Percentiles rank a stretch among this genome's conserved stretches.
These are phyloP conservation scores for Ascochyta fabae DNA, from an alignment of 2,329 filamentous ascomycete species.

Conservation along the genomic window DNA sequence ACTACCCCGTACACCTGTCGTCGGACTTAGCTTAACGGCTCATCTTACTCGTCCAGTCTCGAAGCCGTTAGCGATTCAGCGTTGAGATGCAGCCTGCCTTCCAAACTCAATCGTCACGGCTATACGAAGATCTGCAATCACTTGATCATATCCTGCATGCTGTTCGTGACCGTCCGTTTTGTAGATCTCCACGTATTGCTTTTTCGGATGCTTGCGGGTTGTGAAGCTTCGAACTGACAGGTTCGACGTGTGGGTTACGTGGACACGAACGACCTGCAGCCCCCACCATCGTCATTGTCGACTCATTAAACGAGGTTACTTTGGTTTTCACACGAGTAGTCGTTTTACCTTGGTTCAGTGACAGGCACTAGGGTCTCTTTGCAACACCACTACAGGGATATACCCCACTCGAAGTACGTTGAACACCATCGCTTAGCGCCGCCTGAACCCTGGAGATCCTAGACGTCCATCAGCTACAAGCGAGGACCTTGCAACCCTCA, in stretches of 20 bases:
- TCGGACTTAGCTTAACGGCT: neutral
- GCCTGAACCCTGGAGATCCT: conserved; percentile 26
- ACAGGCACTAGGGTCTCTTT: conserved; percentile 25
- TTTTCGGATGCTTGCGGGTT: conserved; percentile 1
- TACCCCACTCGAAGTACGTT: conserved; percentile 25
- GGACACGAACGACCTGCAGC: conserved; percentile 2
- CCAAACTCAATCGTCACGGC: neutral
- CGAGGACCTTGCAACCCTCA: conserved; percentile 21
- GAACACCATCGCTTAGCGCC: conserved; percentile 30
- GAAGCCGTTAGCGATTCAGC: neutral
- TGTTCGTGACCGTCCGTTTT: neutral
- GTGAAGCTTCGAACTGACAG: neutral
- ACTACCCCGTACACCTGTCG: neutral
- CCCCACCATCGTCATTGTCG: conserved; percentile 21
- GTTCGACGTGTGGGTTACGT: neutral
- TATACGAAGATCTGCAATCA: neutral
- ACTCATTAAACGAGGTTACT: conserved; percentile 14
- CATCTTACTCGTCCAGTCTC: neutral
- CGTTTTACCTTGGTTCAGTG: conserved; percentile 27
- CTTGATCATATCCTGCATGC: neutral
- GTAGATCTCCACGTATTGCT: neutral
- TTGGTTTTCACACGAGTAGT: conserved; percentile 8
- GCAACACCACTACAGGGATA: conserved; percentile 32
- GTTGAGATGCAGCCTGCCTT: neutral
- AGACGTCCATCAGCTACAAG: conserved; percentile 19